These are phyloP conservation scores for Populus hybrid DNA, from an alignment of 441 rosid species.

Conservation along the genomic window DNA sequence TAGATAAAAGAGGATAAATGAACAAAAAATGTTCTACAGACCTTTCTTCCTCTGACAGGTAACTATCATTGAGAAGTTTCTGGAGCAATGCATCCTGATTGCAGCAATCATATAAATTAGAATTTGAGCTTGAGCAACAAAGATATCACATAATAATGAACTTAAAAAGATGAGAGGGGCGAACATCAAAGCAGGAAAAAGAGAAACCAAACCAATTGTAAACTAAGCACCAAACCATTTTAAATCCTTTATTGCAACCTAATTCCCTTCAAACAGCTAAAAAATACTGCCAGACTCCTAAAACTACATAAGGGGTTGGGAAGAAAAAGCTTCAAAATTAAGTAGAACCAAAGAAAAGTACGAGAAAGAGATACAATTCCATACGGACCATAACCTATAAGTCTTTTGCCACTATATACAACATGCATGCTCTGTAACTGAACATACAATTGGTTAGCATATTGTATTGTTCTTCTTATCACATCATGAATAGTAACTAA, in stretches of 20 bases:
- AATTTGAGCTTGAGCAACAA: no score
- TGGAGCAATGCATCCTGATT: slow-evolving; percentile 81
- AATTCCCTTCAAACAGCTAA: not conserved
- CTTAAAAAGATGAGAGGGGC: no score
- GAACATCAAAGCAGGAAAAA: not conserved
- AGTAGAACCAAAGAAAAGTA: not conserved
- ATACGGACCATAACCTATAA: no score
- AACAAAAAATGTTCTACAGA: slow-evolving; percentile 24
- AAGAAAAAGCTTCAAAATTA: not conserved
- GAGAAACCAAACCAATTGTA: not conserved
- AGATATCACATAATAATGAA: no score
- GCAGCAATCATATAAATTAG: slow-evolving; percentile 6
- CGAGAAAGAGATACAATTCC: not conserved
- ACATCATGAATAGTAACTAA: not conserved
- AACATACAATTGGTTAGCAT: not conserved
- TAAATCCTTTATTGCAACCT: no score
- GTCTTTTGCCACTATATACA: not conserved
- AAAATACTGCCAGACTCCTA: not conserved
- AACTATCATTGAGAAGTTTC: slow-evolving; percentile 60
- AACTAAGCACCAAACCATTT: no score
- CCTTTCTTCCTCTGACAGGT: slow-evolving; percentile 72
- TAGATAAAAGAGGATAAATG: no score
- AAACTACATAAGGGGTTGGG: not conserved
- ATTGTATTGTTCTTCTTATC: not conserved
- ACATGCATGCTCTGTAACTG: not conserved